phyloP scores from a whole-genome alignment of 2,329 filamentous ascomycete genomes.

The Fusarium mangiferae region DNA sequence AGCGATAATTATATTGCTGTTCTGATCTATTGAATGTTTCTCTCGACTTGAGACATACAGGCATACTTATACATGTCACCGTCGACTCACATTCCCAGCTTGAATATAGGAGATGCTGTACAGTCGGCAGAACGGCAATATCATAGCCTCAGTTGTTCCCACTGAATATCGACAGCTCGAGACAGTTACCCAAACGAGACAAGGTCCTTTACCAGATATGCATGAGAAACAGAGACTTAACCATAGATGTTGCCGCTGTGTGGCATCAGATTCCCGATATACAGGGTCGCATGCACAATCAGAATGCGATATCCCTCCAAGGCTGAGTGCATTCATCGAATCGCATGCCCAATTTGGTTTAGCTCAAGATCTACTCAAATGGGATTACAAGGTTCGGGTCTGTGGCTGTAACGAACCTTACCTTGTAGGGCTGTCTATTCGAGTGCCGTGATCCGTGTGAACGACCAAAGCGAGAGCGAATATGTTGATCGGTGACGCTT shows the following conservation, averaged over 20 bases:
- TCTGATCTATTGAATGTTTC: not conserved
- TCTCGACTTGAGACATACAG: not conserved
- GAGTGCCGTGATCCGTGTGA: slow-evolving; percentile 17
- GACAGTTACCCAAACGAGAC: slow-evolving; percentile 1
- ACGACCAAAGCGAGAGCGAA: slow-evolving; percentile 2
- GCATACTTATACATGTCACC: slow-evolving; percentile 25
- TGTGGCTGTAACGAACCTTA: slow-evolving; percentile 18
- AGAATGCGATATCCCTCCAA: not conserved
- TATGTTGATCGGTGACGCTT: not conserved
- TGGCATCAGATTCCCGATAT: not conserved
- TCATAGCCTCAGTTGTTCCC: slow-evolving; percentile 11
- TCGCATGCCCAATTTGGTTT: slow-evolving; percentile 17
- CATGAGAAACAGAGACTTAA: not conserved
- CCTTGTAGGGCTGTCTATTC: slow-evolving; percentile 31
- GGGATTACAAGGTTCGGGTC: not conserved
- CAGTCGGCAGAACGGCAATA: slow-evolving; percentile 15
- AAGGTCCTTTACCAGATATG: not conserved
- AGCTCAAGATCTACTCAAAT: slow-evolving; percentile 12
- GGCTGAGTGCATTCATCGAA: slow-evolving; percentile 21
- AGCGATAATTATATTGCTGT: not conserved
- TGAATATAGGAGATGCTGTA: not conserved
- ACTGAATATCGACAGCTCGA: slow-evolving; percentile 7
- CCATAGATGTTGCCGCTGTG: not conserved
- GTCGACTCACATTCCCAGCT: not conserved
- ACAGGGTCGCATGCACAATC: not conserved